phyloP scores from a whole-genome alignment of 2,329 filamentous ascomycete genomes.

The Dactylellina cionopaga region DNA sequence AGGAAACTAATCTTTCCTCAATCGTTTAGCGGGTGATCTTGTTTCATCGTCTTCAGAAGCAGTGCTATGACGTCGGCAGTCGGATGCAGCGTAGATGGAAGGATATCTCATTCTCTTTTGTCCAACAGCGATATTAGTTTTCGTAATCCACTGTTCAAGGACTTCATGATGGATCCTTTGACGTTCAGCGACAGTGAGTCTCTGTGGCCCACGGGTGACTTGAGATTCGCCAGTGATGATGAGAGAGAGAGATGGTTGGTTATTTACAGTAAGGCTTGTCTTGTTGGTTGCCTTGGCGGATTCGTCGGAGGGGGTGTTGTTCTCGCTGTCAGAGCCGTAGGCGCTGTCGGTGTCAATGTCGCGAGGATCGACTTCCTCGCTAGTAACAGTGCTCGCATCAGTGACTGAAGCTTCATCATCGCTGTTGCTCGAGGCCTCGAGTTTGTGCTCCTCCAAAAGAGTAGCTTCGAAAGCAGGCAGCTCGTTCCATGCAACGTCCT shows the following conservation, averaged over 20 bases:
- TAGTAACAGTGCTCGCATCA: constrained; percentile 41
- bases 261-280: constrained; percentile 18
- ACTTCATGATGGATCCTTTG: constrained; percentile 49
- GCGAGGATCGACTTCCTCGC: constrained; percentile 48
- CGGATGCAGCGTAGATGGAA: constrained; percentile 14
- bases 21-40: constrained; percentile 33
- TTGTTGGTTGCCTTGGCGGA: constrained; percentile 16
- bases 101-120: constrained; percentile 45
- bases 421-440: constrained; percentile 33
- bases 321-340: constrained; percentile 48
- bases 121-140: constrained; percentile 45
- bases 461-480: constrained; percentile 42
- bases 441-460: constrained; percentile 42
- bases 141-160: constrained; percentile 49
- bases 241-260: constrained; percentile 34
- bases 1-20: constrained; percentile 43
- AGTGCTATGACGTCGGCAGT: constrained; percentile 46
- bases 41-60: constrained; percentile 48
- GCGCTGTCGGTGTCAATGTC: constrained; percentile 46
- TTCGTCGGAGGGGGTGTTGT: constrained; percentile 14
- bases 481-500: constrained; percentile 45
- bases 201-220: constrained; percentile 7
- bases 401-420: constrained; percentile 47
- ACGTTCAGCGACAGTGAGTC: constrained; percentile 27
- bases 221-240: constrained; percentile 12